Conservation (phyloP, 257 asterid species). For the Cordia subcordata region DNA sequence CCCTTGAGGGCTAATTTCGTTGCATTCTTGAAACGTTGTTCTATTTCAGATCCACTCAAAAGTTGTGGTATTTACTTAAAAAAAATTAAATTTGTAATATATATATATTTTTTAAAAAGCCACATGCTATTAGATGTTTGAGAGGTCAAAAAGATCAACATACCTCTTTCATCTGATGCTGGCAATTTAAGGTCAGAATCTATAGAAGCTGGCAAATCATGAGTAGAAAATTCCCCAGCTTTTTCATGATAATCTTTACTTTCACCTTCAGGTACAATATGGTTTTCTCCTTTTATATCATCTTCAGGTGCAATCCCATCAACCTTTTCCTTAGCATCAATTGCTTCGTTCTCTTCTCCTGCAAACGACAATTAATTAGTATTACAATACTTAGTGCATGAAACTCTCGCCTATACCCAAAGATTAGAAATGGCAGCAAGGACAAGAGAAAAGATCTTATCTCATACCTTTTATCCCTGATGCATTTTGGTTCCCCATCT, state of each 20-base stretch:
- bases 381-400: too few species aligned
- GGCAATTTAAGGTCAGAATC: conserved; percentile 11
- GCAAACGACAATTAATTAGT: not conserved
- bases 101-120: too few species aligned
- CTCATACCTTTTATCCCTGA: conserved; percentile 55
- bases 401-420: too few species aligned
- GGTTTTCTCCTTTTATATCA: conserved; percentile 25
- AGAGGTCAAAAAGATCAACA: too few species aligned
- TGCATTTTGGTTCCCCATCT: conserved; percentile 77
- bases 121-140: too few species aligned
- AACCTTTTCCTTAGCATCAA: conserved; percentile 17
- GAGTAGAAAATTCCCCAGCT: conserved; percentile 8
- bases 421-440: too few species aligned
- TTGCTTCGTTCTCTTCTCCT: conserved; percentile 29
- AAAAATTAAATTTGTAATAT: too few species aligned
- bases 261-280: conserved; percentile 23
- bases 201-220: conserved; percentile 13
- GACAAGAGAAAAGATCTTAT: not conserved
- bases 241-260: conserved; percentile 25
- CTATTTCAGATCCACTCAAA: too few species aligned
- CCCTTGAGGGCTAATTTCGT: too few species aligned
- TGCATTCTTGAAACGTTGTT: too few species aligned
- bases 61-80: not conserved
- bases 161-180: conserved; percentile 32
- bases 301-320: conserved; percentile 9